phyloP scores from a whole-genome alignment of 345 rosid genomes.

The Camelina sativa region DNA sequence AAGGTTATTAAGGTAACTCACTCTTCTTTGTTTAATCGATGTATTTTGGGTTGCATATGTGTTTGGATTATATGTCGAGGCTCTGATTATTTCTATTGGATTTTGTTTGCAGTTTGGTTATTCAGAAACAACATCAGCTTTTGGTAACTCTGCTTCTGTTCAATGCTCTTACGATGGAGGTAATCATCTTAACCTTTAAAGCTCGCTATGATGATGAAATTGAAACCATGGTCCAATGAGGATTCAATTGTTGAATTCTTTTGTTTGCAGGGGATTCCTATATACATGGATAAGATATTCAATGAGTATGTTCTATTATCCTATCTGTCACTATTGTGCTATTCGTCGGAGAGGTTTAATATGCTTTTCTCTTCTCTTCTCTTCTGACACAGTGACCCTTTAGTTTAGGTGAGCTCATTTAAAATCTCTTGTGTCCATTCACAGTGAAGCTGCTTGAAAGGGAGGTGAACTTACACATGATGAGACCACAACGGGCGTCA shows the following conservation, averaged over 20 bases:
- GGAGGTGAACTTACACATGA: constrained; percentile 98
- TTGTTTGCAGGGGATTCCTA: constrained; percentile 80
- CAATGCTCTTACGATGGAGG: constrained; percentile 97
- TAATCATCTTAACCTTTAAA: constrained; percentile 31
- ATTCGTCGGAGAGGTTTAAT: constrained; percentile 80
- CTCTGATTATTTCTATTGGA: no score
- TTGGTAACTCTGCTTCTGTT: constrained; percentile 86
- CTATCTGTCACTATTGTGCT: constrained; percentile 96
- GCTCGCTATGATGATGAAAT: neutral
- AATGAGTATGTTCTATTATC: constrained; percentile 81
- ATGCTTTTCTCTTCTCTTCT: neutral
- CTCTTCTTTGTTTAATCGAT: no score
- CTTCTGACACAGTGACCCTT: constrained; percentile 54
- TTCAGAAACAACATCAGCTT: constrained; percentile 95
- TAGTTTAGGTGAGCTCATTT: constrained; percentile 93
- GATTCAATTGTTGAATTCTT: constrained; percentile 1
- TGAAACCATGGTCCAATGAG: neutral
- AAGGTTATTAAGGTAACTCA: no score
- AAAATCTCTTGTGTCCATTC: constrained; percentile 92
- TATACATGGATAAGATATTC: constrained; percentile 88
- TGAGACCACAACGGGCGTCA: constrained; percentile 63
- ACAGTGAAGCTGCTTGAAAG: constrained; percentile 90
- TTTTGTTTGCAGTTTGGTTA: constrained; percentile 43
- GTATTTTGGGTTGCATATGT: no score
- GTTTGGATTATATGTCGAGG: no score